Evolutionary conservation across 73 alveolate species (phyloP).

Genomic region (Paramecium sexaurelia): DNA sequence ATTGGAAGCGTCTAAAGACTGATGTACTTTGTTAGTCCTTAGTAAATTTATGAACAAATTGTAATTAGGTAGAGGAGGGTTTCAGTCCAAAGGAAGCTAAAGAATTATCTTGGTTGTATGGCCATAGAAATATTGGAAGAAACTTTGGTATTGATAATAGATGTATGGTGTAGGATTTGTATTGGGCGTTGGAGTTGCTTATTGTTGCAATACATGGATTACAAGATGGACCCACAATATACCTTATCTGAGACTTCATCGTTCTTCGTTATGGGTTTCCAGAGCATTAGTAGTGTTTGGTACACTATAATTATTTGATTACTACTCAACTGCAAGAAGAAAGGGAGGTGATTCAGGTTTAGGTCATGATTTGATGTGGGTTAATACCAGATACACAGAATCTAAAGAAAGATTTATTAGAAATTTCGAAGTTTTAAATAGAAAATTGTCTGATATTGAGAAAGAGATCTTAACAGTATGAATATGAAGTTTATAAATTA

Average conservation of each 20-base stretch:
- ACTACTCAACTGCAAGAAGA: constrained; percentile 53
- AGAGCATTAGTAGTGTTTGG: constrained; percentile 26
- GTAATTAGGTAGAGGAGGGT: not conserved
- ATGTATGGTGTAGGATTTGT: not conserved
- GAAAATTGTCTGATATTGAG: constrained; percentile 25
- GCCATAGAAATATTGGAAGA: constrained; percentile 47
- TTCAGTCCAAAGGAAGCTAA: constrained; percentile 46
- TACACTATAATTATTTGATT: not conserved
- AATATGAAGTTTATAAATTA: not conserved
- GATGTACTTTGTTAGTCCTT: constrained; percentile 2
- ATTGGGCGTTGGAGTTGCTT: not conserved
- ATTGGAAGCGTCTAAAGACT: constrained; percentile 44
- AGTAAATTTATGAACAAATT: not conserved
- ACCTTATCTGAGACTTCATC: constrained; percentile 17
- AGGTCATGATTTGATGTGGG: constrained; percentile 40
- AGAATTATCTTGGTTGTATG: constrained; percentile 28
- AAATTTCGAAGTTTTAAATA: constrained; percentile 34
- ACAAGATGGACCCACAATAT: not conserved
- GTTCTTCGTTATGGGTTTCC: constrained; percentile 2
- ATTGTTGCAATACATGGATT: constrained; percentile 32
- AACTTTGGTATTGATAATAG: not conserved
- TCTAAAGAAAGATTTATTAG: constrained; percentile 39
- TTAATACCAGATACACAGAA: constrained; percentile 35
- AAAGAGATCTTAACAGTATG: constrained; percentile 32
- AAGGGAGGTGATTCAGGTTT: constrained; percentile 48